A percentile compares a stretch with the other conserved stretches of the same genome.
These are phyloP conservation scores for Ophiorrhiza pumila DNA, from an alignment of 257 asterid species.

Conservation along the genomic window DNA sequence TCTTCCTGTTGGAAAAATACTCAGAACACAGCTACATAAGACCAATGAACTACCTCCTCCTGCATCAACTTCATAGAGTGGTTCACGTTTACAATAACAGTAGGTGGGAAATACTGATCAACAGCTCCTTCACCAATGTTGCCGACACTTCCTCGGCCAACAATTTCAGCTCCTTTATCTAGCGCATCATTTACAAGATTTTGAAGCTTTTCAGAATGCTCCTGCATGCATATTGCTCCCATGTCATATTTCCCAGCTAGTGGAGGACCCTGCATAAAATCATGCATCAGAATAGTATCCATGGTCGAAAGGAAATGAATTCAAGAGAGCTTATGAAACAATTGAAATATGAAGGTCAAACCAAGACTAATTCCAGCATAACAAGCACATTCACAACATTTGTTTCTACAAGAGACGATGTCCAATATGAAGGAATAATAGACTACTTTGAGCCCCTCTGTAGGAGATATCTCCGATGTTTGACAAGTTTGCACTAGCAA, in stretches of 20 bases:
- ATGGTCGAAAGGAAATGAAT: conserved; percentile 6
- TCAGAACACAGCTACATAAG: conserved; percentile 11
- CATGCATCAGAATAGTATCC: conserved; percentile 11
- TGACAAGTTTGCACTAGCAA: background rate
- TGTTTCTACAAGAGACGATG: background rate
- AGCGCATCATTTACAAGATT: conserved; percentile 80
- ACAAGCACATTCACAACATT: background rate
- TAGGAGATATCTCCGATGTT: background rate
- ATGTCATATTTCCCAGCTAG: conserved; percentile 83
- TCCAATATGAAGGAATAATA: too few relatives aligned
- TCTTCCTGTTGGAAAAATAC: conserved; percentile 12
- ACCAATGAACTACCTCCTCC: conserved; percentile 71
- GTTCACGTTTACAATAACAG: conserved; percentile 77
- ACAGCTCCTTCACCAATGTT: conserved; percentile 96
- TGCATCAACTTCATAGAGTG: conserved; percentile 96
- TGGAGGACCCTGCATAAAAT: conserved; percentile 81
- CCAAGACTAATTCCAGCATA: background rate
- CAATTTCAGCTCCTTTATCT: conserved; percentile 89
- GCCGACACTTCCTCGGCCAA: conserved; percentile 90
- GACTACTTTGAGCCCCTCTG: background rate
- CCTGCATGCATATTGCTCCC: conserved; percentile 99
- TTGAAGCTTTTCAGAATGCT: conserved; percentile 96
- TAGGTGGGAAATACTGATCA: conserved; percentile 97
- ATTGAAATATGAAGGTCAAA: background rate
- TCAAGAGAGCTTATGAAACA: background rate